Evolutionary conservation across 1,139 yeast genomes (phyloP), one percentile per base, ranked within the genome.

Genomic region (Magnusiomyces ingens): DNA sequence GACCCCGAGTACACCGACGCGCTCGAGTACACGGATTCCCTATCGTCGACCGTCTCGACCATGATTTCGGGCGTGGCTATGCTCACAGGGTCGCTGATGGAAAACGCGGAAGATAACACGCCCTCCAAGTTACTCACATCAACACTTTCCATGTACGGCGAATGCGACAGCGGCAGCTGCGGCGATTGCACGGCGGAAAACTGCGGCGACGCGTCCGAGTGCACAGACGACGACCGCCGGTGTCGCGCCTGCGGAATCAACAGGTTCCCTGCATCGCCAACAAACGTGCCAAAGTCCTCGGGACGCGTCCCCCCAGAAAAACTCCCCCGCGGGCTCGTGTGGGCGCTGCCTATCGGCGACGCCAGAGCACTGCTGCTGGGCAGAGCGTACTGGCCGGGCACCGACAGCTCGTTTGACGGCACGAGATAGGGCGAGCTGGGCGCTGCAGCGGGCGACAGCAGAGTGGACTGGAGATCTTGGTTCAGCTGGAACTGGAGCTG

Each of bases 401-500:
- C 37, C 8, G 29, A 10, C 1, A 46, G 43, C 35, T 46, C 43
- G 32, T 26, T 26, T 26, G 32, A 26, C 4, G 32, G 32, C 4
- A 26, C 32, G 8, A 26, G 32, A 26, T 26, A 26, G 4, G 32
- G 32, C 4, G 32, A 26, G 4, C 8, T 8, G 32, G 32, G 32
- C 8, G 32, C 32, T 8, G 32, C 8, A 8, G 8, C 8, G 8
- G 32, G 8, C 32, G 32, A 5, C 32, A 8, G 32, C 32, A 5
- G 32, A n/a, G n/a, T n/a, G n/a, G n/a, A n/a, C 32, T 26, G 32
- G 8, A 26, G 8, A 26, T 26, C 32, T 26, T 26, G 53, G 52
- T 57, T 49, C 26, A 52, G 11, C 13, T 45, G 41, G 54, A 15
- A 59, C 46, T 26, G 60, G 54, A 35, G 58, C 50, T 38, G 60